Conservation (phyloP, 2,329 filamentous ascomycete species). For the Penicillium sp. region DNA sequence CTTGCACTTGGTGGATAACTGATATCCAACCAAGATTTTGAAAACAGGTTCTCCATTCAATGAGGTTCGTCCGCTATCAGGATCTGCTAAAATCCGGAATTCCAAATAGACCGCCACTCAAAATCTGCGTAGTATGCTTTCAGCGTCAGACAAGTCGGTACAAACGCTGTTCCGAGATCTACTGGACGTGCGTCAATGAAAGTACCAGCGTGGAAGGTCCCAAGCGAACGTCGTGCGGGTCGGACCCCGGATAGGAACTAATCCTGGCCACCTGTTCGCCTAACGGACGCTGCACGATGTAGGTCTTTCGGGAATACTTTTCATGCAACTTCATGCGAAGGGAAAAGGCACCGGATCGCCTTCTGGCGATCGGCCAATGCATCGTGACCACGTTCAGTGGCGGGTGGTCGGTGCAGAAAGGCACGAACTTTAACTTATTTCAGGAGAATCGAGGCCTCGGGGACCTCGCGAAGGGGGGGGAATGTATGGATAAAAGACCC, state of each 20-base stretch:
- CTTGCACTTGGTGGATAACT: neutral
- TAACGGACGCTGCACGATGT: neutral
- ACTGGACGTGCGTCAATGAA: neutral
- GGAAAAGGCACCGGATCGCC: neutral
- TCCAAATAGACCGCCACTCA: neutral
- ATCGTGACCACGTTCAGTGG: conserved; percentile 6
- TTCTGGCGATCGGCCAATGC: neutral
- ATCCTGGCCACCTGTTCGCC: neutral
- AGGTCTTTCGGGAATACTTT: neutral
- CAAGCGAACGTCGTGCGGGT: neutral
- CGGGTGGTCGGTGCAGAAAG: conserved; percentile 1
- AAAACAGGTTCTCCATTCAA: neutral
- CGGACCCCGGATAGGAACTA: neutral
- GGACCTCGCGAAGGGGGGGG: neutral
- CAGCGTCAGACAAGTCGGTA: neutral
- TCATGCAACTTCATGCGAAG: neutral
- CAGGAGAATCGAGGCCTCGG: neutral
- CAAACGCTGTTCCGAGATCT: neutral
- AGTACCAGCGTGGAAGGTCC: neutral
- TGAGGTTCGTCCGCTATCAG: neutral
- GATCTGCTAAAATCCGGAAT: neutral
- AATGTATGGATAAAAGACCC: neutral
- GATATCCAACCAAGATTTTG: neutral
- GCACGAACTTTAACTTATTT: neutral
- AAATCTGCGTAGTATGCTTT: neutral